Conservation (phyloP, 2,329 filamentous ascomycete species). For the Cadophora sp. region DNA sequence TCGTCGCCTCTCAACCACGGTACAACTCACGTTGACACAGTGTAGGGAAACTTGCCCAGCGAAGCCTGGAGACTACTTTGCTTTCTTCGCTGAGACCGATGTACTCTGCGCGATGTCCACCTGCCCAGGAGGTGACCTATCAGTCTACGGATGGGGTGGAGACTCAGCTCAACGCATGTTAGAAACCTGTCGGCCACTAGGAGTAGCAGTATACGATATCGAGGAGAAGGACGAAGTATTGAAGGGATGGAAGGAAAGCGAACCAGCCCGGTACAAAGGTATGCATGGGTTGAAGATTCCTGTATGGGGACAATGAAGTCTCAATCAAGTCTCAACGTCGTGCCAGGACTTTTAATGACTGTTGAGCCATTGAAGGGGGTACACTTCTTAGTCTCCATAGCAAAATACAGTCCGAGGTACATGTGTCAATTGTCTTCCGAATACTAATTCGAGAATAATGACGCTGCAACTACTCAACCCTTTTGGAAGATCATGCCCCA, state of each 20-base stretch:
- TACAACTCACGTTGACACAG: neutral
- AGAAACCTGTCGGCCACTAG: slow-evolving; percentile 74
- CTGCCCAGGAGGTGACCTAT: slow-evolving; percentile 82
- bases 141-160: slow-evolving; percentile 79
- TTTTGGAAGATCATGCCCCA: slow-evolving; percentile 47
- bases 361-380: too few relatives aligned
- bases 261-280: slow-evolving; percentile 66
- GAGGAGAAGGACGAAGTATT: slow-evolving; percentile 56
- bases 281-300: slow-evolving; percentile 64
- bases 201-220: slow-evolving; percentile 75
- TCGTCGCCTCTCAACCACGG: slow-evolving; percentile 1
- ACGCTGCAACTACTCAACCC: neutral
- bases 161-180: slow-evolving; percentile 72
- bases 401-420: neutral
- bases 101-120: slow-evolving; percentile 67
- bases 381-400: too few relatives aligned
- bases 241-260: slow-evolving; percentile 67
- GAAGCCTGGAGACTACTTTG: slow-evolving; percentile 56
- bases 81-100: slow-evolving; percentile 83
- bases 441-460: neutral
- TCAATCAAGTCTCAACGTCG: neutral
- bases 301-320: slow-evolving; percentile 33
- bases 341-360: too few relatives aligned
- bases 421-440: neutral
- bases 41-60: slow-evolving; percentile 52